Evolutionary conservation across 2,329 filamentous ascomycete genomes (phyloP).

Genomic region (Xylariales sp.): DNA sequence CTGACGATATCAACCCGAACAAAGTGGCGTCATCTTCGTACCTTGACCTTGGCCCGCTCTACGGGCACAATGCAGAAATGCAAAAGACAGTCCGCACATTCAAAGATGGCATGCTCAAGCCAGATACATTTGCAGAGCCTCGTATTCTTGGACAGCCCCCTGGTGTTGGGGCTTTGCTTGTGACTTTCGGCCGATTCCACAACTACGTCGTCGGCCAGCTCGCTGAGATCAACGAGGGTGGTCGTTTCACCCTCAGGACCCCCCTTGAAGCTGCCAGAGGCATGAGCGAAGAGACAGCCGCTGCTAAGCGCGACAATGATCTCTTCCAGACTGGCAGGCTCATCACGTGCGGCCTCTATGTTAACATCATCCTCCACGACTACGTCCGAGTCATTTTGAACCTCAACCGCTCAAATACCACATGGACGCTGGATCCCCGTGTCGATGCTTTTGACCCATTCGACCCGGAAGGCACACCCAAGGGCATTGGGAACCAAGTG

Average conservation of each 20-base stretch:
- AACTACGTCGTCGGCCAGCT: slow-evolving; percentile 80
- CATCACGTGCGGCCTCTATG: slow-evolving; percentile 52
- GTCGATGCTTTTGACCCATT: slow-evolving; percentile 15
- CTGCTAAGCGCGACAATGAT: slow-evolving; percentile 29
- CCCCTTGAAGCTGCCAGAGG: slow-evolving; percentile 33
- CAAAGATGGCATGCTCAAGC: slow-evolving; percentile 66
- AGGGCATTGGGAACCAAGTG: slow-evolving; percentile 39
- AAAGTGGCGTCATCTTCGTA: slow-evolving; percentile 65
- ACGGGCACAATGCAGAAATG: slow-evolving; percentile 63
- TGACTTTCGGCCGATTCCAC: slow-evolving; percentile 84
- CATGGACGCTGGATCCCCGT: slow-evolving; percentile 26
- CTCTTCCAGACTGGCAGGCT: slow-evolving; percentile 34
- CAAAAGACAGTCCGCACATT: slow-evolving; percentile 66
- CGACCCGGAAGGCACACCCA: slow-evolving; percentile 25
- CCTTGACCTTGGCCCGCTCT: slow-evolving; percentile 67
- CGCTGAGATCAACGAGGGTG: slow-evolving; percentile 79
- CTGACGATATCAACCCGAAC: too few species aligned
- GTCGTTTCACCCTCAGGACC: slow-evolving; percentile 73
- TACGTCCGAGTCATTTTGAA: slow-evolving; percentile 33
- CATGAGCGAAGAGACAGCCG: slow-evolving; percentile 10
- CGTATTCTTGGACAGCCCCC: slow-evolving; percentile 68
- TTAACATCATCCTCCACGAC: slow-evolving; percentile 41
- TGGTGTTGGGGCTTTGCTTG: slow-evolving; percentile 64
- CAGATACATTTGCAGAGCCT: slow-evolving; percentile 68
- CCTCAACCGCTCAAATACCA: slow-evolving; percentile 41